phyloP scores from a whole-genome alignment of 305 asterid genomes.

The Fraxinus xanthoxyloides region DNA sequence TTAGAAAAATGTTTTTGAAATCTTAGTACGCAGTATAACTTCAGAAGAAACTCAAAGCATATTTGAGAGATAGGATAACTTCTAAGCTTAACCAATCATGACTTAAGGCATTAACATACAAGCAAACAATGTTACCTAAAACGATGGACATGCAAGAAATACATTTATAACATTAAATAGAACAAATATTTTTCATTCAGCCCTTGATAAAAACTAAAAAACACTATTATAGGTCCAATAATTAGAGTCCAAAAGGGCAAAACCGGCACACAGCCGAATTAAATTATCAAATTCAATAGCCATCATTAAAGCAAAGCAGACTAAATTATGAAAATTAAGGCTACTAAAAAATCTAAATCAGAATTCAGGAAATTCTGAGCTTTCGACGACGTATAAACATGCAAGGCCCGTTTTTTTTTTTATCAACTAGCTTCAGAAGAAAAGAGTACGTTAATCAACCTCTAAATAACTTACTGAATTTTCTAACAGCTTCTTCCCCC shows the following conservation, averaged over 20 bases:
- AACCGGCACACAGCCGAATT: background rate
- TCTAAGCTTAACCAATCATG: background rate
- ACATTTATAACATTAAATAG: background rate
- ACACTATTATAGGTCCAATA: background rate
- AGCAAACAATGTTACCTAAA: background rate
- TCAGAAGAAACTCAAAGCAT: background rate
- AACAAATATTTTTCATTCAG: background rate
- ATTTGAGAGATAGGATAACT: background rate
- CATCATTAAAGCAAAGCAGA: background rate
- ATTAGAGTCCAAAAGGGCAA: background rate
- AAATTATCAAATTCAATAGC: background rate
- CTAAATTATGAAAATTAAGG: background rate
- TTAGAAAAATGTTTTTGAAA: background rate
- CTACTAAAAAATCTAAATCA: background rate
- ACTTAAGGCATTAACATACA: background rate
- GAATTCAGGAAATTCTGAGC: background rate
- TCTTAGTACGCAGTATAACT: background rate
- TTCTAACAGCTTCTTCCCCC: background rate
- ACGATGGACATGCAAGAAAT: background rate
- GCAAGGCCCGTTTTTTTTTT: background rate
- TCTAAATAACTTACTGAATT: background rate
- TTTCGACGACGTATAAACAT: background rate
- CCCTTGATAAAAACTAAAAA: background rate
- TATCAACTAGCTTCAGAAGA: background rate
- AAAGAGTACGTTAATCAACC: background rate